Base-by-base conservation (phyloP, 768 basidiomycete genomes). In the Auriscalpium vulgare region DNA sequence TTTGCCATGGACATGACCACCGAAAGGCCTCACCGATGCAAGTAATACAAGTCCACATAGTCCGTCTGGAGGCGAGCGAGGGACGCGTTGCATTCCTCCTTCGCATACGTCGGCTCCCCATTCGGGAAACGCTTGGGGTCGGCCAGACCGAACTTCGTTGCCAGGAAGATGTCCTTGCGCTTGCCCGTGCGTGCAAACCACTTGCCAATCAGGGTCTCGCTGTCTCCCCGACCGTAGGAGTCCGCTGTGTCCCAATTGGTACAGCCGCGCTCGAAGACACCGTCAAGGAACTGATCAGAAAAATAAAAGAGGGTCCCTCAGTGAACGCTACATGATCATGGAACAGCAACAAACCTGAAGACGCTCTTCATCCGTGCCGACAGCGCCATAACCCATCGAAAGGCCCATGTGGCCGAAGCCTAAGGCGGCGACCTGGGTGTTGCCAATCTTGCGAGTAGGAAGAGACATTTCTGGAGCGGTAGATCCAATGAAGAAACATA, bases 341-440 rank as follows among this genome's bases (percentile, higher is more conserved):
- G 29, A 65, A 29, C 50, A 82, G 29, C 29, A 29, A 29, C 7
- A 29, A 7, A 29, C 82, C 76, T 80, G 77, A 59, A 85, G 74
- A 1, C 81, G 71, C 51, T 84, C 79, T 58, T 85, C 81, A 55
- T 85, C 82, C 4, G 72, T 51, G 13, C 68, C 69, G 0, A 64
- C 62, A 1, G 64, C 55, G n/a, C 82, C 81, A 56, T 81, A 82
- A 37, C 64, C 70, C 1, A 67, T 71, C 10, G 76, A 75, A 9
- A 83, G 59, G 10, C 79, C 81, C 83, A 84, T 84, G 5, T 74
- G 67, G 8, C 84, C 84, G 52, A 78, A 82, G 2, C 83, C 82
- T 11, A 85, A 72, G 14, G 76, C 76, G 10, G 75, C 69, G 16
- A 81, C 75, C 19, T 68, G 53, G 36, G 68, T 65, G 13, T 70